Evolutionary conservation across 495 filamentous ascomycete species (phyloP).

Genomic region (Talaromyces adpressus): DNA sequence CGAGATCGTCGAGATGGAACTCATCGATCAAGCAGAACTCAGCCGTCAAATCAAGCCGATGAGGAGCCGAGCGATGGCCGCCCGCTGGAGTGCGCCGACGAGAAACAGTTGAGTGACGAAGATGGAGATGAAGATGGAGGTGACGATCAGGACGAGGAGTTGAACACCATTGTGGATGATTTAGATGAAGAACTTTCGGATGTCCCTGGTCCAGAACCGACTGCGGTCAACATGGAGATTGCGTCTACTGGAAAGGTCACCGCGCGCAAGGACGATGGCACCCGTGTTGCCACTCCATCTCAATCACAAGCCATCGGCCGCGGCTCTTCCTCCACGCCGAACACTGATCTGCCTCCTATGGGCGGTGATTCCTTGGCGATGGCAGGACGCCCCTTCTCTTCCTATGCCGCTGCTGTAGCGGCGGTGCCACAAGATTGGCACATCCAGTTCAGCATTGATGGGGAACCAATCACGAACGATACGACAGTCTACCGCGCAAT

Average conservation of each 20-base stretch:
- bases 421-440: slow-evolving; percentile 89
- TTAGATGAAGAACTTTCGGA: slow-evolving; percentile 85
- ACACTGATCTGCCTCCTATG: slow-evolving; percentile 23
- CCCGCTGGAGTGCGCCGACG: slow-evolving; percentile 89
- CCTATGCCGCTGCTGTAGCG: slow-evolving; percentile 74
- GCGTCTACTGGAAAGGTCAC: slow-evolving; percentile 87
- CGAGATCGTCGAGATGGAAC: slow-evolving; percentile 23
- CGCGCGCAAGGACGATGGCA: slow-evolving; percentile 94
- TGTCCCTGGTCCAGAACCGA: slow-evolving; percentile 63
- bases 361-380: slow-evolving; percentile 33
- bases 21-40: slow-evolving; percentile 47
- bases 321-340: slow-evolving; percentile 36
- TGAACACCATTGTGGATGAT: slow-evolving; percentile 86
- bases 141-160: slow-evolving; percentile 55
- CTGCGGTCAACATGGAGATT: slow-evolving; percentile 88
- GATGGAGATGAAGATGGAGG: slow-evolving; percentile 66
- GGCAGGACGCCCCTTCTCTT: slow-evolving; percentile 47
- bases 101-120: slow-evolving; percentile 77
- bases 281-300: slow-evolving; percentile 78
- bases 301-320: slow-evolving; percentile 48
- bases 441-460: slow-evolving; percentile 88
- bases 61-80: slow-evolving; percentile 48
- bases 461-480: slow-evolving; percentile 75
- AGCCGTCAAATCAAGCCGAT: slow-evolving; percentile 45
- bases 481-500: slow-evolving; percentile 96